Evolutionary conservation across 2,329 filamentous ascomycete genomes (phyloP).

Genomic region (Pleochaeta shiraiana): DNA sequence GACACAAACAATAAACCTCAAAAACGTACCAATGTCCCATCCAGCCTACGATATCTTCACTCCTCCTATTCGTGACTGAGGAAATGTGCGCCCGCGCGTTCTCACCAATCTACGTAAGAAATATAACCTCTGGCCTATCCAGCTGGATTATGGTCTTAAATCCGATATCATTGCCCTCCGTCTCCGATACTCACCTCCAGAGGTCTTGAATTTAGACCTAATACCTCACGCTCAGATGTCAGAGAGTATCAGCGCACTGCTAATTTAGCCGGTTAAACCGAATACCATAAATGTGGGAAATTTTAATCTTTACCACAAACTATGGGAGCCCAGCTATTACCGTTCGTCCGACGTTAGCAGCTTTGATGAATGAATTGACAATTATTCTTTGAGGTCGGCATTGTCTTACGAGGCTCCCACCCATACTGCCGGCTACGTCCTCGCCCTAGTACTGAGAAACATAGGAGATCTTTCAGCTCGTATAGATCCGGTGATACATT

Average conservation of each 20-base stretch:
- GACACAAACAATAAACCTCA: background rate
- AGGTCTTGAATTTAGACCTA: background rate
- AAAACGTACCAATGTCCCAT: background rate
- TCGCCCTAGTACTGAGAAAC: background rate
- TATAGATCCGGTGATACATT: no score
- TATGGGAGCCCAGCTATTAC: background rate
- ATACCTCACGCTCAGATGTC: background rate
- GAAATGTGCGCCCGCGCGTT: background rate
- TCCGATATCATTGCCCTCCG: background rate
- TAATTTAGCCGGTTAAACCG: background rate
- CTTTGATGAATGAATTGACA: background rate
- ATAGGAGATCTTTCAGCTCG: no score
- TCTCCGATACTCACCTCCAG: no score
- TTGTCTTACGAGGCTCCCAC: background rate
- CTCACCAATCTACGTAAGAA: background rate
- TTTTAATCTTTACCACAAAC: background rate
- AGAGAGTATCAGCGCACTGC: background rate
- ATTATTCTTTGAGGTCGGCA: no score
- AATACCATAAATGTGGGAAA: background rate
- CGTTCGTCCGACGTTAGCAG: background rate
- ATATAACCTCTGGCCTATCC: no score
- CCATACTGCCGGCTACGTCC: background rate
- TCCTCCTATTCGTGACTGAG: no score
- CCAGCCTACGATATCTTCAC: no score
- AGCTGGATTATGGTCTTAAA: background rate